These are phyloP conservation scores for Malassezia globosa DNA, from an alignment of 1,284 basidiomycete genomes.

Conservation along the genomic window DNA sequence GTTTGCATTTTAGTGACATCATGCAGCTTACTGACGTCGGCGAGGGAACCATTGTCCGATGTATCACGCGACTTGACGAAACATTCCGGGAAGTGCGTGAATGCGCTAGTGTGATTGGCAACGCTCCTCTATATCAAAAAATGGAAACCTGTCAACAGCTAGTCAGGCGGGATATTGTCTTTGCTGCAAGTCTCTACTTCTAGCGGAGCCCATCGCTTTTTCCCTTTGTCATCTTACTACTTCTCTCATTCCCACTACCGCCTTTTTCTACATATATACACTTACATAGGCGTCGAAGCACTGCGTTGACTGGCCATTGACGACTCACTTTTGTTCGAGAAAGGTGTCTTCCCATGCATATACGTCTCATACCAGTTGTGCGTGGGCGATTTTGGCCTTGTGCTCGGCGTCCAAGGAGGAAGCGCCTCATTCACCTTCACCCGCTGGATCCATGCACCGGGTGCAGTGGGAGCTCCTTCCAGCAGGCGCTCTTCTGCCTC, in stretches of 20 bases:
- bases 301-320: too few species aligned
- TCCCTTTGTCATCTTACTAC: background rate
- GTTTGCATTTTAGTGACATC: slow-evolving; percentile 93
- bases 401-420: slow-evolving; percentile 40
- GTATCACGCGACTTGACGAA: slow-evolving; percentile 90
- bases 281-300: background rate
- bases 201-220: slow-evolving; percentile 17
- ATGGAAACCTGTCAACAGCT: slow-evolving; percentile 90
- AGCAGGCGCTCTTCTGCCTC: slow-evolving; percentile 38
- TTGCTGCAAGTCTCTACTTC: slow-evolving; percentile 42
- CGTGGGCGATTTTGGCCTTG: slow-evolving; percentile 28
- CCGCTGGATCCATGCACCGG: slow-evolving; percentile 33
- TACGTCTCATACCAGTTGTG: slow-evolving; percentile 8
- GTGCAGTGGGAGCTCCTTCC: slow-evolving; percentile 41
- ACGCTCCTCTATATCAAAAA: slow-evolving; percentile 86
- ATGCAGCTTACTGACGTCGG: slow-evolving; percentile 83
- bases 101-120: slow-evolving; percentile 92
- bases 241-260: background rate
- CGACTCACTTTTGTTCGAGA: too few species aligned
- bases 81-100: slow-evolving; percentile 93
- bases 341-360: background rate
- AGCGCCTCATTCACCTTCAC: slow-evolving; percentile 20
- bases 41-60: slow-evolving; percentile 91
- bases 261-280: background rate
- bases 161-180: slow-evolving; percentile 52